Conservation (phyloP, 108 stramenopile species). For the Nannochloropsis granulata region DNA sequence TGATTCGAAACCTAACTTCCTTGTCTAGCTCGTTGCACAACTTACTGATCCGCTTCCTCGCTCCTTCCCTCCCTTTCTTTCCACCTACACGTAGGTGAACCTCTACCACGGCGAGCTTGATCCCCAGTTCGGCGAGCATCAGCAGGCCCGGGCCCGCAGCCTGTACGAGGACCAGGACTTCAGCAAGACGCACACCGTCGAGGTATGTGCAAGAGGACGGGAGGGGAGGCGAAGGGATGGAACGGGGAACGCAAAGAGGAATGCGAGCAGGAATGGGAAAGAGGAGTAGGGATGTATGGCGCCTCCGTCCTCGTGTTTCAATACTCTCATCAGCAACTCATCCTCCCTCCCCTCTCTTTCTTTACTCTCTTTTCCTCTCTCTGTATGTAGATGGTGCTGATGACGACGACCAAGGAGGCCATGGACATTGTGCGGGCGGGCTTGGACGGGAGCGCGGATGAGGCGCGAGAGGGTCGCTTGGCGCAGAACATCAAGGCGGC, state of each 20-base stretch:
- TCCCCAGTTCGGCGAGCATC: background rate
- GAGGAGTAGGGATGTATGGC: too few relatives aligned
- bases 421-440: background rate
- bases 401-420: background rate
- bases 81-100: background rate
- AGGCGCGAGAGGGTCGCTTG: background rate
- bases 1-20: too few relatives aligned
- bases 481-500: background rate
- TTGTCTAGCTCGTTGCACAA: background rate
- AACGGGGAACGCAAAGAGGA: too few relatives aligned
- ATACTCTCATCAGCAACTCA: too few relatives aligned
- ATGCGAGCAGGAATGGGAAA: too few relatives aligned
- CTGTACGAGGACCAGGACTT: background rate
- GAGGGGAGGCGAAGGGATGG: too few relatives aligned
- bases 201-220: background rate
- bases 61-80: background rate
- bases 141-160: background rate
- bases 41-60: background rate
- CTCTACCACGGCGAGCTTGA: background rate
- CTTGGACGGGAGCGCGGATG: background rate
- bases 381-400: background rate
- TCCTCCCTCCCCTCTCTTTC: too few relatives aligned
- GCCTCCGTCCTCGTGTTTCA: too few relatives aligned
- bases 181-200: background rate
- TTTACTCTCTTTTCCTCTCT: too few relatives aligned